Evolutionary conservation across 1,139 yeast species (phyloP).

Genomic region (Yamadazyma atlantica): DNA sequence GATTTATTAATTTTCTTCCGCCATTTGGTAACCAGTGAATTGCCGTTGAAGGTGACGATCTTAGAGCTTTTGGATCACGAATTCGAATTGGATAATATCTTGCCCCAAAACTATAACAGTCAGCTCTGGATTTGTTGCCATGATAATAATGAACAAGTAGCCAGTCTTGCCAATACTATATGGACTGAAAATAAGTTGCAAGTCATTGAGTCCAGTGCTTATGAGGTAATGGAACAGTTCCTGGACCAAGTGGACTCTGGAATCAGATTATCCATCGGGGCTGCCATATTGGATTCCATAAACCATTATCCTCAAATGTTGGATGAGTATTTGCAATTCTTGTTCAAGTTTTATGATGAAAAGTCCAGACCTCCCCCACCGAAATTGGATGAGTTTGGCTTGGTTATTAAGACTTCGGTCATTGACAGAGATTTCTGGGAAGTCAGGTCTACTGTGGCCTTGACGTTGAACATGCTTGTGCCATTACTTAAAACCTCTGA

Average conservation of each 20-base stretch:
- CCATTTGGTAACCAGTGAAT: conserved; percentile 61
- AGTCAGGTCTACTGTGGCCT: conserved; percentile 77
- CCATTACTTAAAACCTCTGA: conserved; percentile 39
- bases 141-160: conserved; percentile 65
- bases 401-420: conserved; percentile 61
- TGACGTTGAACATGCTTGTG: conserved; percentile 61
- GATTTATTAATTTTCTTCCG: conserved; percentile 64
- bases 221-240: conserved; percentile 42
- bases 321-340: conserved; percentile 37
- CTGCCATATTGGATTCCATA: conserved; percentile 49
- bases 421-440: conserved; percentile 79
- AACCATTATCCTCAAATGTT: conserved; percentile 23
- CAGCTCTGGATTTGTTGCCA: conserved; percentile 81
- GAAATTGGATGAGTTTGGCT: conserved; percentile 73
- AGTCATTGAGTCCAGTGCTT: conserved; percentile 44
- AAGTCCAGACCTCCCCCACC: conserved; percentile 79
- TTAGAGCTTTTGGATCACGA: conserved; percentile 86
- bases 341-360: conserved; percentile 56
- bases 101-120: conserved; percentile 49
- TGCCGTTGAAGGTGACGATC: conserved; percentile 73
- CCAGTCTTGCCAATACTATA: conserved; percentile 71
- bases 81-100: conserved; percentile 54
- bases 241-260: conserved; percentile 61
- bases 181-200: conserved; percentile 76
- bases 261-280: conserved; percentile 65